These are phyloP conservation scores for Nakazawaea wyomingensis DNA, from an alignment of 805 yeast genomes.

Conservation along the genomic window DNA sequence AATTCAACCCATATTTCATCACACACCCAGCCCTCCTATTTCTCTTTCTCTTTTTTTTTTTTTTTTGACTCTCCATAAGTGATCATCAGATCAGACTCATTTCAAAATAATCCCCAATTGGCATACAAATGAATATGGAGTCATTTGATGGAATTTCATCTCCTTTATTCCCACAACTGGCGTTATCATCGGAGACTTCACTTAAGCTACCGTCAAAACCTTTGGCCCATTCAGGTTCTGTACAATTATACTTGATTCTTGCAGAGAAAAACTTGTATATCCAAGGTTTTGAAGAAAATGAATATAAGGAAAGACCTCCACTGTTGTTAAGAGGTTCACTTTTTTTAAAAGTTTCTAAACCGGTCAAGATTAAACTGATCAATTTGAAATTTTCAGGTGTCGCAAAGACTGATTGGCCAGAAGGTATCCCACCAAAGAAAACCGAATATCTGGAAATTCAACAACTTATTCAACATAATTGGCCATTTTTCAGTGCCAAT, in stretches of 20 bases:
- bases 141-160: conserved; percentile 22
- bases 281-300: conserved; percentile 72
- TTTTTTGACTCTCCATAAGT: no score
- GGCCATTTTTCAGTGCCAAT: conserved; percentile 74
- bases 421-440: conserved; percentile 92
- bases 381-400: conserved; percentile 58
- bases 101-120: background rate
- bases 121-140: no score
- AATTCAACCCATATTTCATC: no score
- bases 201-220: conserved; percentile 55
- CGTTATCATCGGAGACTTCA: conserved; percentile 29
- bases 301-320: conserved; percentile 64
- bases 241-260: conserved; percentile 66
- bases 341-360: conserved; percentile 62
- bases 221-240: conserved; percentile 52
- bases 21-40: no score
- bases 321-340: conserved; percentile 78
- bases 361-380: conserved; percentile 64
- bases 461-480: conserved; percentile 69
- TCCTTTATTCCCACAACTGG: conserved; percentile 45
- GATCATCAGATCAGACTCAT: background rate
- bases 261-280: conserved; percentile 79
- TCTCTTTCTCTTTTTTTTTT: no score
- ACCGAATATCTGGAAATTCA: conserved; percentile 58
- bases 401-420: conserved; percentile 92